Evolutionary conservation across 2,329 filamentous ascomycete genomes (phyloP).

Genomic region (Arachnopeziza araneosa): DNA sequence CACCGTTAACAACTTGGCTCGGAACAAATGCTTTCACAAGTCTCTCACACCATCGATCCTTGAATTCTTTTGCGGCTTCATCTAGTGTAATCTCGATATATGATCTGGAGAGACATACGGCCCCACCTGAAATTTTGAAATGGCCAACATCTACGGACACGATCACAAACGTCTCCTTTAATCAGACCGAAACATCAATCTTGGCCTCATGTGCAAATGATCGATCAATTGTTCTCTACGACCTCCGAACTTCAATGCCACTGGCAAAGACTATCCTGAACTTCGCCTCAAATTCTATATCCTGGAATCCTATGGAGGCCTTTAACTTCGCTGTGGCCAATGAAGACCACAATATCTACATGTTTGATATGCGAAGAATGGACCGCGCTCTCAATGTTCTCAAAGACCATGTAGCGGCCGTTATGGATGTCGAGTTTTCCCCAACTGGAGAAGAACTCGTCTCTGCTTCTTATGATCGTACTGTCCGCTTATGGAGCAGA

Average conservation of each 20-base stretch:
- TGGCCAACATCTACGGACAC: slow-evolving; percentile 91
- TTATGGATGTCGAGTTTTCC: slow-evolving; percentile 95
- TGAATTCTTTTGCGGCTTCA: slow-evolving; percentile 73
- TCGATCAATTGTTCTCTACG: slow-evolving; percentile 83
- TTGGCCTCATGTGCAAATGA: slow-evolving; percentile 82
- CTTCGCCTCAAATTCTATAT: slow-evolving; percentile 75
- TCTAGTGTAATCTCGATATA: slow-evolving; percentile 81
- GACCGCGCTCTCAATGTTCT: slow-evolving; percentile 82
- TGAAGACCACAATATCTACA: slow-evolving; percentile 60
- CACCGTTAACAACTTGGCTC: slow-evolving; percentile 80
- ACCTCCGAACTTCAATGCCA: slow-evolving; percentile 79
- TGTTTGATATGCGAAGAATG: slow-evolving; percentile 93
- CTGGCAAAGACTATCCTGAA: slow-evolving; percentile 75
- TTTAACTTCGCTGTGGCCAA: slow-evolving; percentile 92
- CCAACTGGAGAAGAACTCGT: slow-evolving; percentile 93
- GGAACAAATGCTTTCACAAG: slow-evolving; percentile 78
- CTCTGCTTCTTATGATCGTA: slow-evolving; percentile 82
- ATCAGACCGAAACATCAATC: slow-evolving; percentile 88
- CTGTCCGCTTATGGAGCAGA: slow-evolving; percentile 78
- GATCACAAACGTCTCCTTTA: slow-evolving; percentile 83
- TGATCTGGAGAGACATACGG: slow-evolving; percentile 74
- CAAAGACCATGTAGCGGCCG: slow-evolving; percentile 82
- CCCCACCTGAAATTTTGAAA: slow-evolving; percentile 72
- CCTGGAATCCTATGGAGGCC: slow-evolving; percentile 95
- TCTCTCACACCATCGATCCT: slow-evolving; percentile 74